Conservation (phyloP, 305 asterid genomes). For the Solanum aculeatissimum region DNA sequence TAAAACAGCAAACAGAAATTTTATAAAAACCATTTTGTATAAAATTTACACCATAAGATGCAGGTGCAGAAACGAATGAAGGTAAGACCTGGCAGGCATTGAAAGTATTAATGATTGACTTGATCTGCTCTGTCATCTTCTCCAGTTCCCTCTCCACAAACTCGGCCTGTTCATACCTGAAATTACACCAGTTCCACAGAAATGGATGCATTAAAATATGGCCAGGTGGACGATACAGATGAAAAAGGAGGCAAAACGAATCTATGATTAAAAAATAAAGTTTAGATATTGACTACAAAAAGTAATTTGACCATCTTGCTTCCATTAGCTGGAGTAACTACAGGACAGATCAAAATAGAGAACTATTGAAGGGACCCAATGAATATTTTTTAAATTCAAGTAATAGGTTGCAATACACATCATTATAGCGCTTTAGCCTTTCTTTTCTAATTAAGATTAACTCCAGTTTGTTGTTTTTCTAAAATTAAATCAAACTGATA, state of each 20-base stretch:
- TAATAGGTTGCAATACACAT: no score
- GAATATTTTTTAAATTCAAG: no score
- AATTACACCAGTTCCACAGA: conserved; percentile 1
- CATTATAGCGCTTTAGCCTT: no score
- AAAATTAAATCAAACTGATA: no score
- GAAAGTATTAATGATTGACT: conserved; percentile 60
- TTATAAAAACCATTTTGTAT: background rate
- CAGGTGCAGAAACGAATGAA: background rate
- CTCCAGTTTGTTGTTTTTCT: no score
- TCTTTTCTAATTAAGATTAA: no score
- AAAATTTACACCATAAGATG: background rate
- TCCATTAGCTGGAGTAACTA: background rate
- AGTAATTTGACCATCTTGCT: background rate
- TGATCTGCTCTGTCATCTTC: conserved; percentile 83
- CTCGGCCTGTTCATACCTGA: conserved; percentile 94
- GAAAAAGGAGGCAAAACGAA: background rate
- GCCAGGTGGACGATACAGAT: background rate
- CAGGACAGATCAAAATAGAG: background rate
- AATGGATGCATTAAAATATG: background rate
- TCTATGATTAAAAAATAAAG: background rate
- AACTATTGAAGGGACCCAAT: background rate
- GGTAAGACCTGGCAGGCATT: conserved; percentile 58
- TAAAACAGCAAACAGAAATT: background rate
- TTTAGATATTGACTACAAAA: background rate
- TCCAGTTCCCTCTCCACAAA: conserved; percentile 68